Percentiles rank a stretch among this genome's conserved stretches.
Conservation (phyloP, 2,329 filamentous ascomycete genomes). For the Arthrobotrys sinensis region DNA sequence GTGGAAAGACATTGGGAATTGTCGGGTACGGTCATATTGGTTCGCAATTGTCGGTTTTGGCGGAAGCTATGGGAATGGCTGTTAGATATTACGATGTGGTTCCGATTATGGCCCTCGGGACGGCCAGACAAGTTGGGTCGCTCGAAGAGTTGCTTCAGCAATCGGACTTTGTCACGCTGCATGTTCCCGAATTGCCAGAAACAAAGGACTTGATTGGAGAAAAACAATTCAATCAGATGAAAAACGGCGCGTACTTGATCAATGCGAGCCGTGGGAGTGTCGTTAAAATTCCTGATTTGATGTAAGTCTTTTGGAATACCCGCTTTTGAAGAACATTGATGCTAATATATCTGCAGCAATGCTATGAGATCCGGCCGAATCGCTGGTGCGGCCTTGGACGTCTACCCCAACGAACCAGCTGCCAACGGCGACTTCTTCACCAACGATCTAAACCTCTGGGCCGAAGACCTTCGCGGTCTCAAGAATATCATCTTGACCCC, state of each 20-base stretch:
- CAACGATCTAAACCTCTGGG: slow-evolving; percentile 85
- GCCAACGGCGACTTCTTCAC: slow-evolving; percentile 97
- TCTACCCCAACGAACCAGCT: slow-evolving; percentile 93
- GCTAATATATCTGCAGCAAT: slow-evolving; percentile 68
- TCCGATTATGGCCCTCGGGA: slow-evolving; percentile 94
- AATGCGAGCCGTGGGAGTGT: slow-evolving; percentile 95
- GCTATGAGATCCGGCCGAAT: slow-evolving; percentile 88
- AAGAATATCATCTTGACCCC: slow-evolving; percentile 96
- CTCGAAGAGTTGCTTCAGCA: slow-evolving; percentile 82
- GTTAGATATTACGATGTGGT: slow-evolving; percentile 98
- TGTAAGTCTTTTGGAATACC: slow-evolving; percentile 67
- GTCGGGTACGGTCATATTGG: slow-evolving; percentile 98
- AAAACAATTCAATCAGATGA: slow-evolving; percentile 87
- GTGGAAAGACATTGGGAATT: slow-evolving; percentile 97
- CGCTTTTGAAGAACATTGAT: background rate
- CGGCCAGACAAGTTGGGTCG: slow-evolving; percentile 83
- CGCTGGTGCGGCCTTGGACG: slow-evolving; percentile 94
- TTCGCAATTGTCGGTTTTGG: slow-evolving; percentile 92
- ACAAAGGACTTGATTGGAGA: slow-evolving; percentile 93
- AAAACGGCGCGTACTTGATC: slow-evolving; percentile 91
- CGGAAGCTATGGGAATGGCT: slow-evolving; percentile 97
- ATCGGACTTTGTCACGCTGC: slow-evolving; percentile 92
- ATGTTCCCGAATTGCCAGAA: slow-evolving; percentile 93
- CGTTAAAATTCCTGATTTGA: slow-evolving; percentile 91
- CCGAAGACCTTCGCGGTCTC: slow-evolving; percentile 84